Percentiles rank a stretch among this genome's conserved stretches.
These are phyloP conservation scores for Schizonepeta tenuifolia DNA, from an alignment of 257 asterid genomes.

Conservation along the genomic window DNA sequence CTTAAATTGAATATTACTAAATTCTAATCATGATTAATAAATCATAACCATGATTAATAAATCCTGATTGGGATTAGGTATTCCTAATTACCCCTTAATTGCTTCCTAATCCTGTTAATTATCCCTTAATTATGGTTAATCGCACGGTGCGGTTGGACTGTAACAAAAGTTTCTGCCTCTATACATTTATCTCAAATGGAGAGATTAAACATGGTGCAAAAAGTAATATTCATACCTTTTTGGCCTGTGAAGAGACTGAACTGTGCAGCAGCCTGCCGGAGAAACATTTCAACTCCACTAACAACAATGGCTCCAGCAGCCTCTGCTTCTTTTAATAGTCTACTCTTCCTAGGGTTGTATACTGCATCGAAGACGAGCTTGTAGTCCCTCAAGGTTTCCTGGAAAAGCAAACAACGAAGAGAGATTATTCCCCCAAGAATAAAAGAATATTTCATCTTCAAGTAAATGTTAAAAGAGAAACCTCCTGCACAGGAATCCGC, in stretches of 20 bases:
- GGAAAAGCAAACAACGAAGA: not conserved
- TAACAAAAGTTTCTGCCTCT: too few relatives aligned
- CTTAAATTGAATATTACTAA: too few relatives aligned
- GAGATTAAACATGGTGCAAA: not conserved
- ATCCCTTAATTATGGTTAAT: too few relatives aligned
- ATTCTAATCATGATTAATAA: too few relatives aligned
- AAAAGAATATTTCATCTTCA: not conserved
- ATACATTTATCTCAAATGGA: too few relatives aligned
- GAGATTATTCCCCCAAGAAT: not conserved
- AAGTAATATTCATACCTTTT: conserved; percentile 38
- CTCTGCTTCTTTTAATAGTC: conserved; percentile 58
- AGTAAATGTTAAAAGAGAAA: not conserved
- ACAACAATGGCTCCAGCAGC: conserved; percentile 66
- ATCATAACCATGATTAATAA: too few relatives aligned
- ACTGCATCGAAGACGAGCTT: conserved; percentile 68
- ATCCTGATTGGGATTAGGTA: too few relatives aligned
- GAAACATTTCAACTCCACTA: conserved; percentile 77
- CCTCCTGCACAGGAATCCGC: conserved; percentile 57
- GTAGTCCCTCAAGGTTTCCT: conserved; percentile 49
- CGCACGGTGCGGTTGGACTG: too few relatives aligned
- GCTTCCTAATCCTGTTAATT: too few relatives aligned
- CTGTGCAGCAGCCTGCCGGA: conserved; percentile 66
- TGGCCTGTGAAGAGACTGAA: conserved; percentile 61
- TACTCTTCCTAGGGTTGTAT: conserved; percentile 62
- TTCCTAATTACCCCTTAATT: too few relatives aligned